phyloP scores from a whole-genome alignment of 345 rosid genomes.

The Acer campestre region DNA sequence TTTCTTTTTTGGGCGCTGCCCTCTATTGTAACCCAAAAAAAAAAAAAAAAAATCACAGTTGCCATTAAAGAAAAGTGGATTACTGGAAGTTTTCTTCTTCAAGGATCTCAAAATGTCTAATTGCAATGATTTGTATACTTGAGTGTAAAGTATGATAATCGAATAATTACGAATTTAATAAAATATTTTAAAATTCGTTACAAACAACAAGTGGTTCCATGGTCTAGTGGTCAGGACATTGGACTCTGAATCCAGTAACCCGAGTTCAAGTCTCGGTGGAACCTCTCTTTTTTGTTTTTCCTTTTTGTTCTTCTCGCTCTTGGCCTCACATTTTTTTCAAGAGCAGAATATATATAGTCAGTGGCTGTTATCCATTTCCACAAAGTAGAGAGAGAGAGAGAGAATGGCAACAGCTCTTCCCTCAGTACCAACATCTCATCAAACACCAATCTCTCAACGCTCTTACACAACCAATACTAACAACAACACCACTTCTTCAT shows the following conservation, averaged over 20 bases:
- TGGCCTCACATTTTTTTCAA: background rate
- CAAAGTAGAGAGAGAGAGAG: background rate
- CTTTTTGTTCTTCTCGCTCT: background rate
- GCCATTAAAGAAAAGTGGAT: no score
- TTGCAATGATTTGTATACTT: no score
- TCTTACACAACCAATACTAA: constrained; percentile 8
- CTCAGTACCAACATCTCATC: constrained; percentile 38
- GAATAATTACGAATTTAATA: no score
- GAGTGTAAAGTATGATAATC: no score
- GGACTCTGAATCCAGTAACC: constrained; percentile 99
- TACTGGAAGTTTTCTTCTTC: no score
- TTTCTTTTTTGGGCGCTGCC: no score
- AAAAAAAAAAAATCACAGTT: no score
- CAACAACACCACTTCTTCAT: background rate
- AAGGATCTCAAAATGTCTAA: no score
- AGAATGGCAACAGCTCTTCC: constrained; percentile 48
- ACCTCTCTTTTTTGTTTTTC: constrained; percentile 33
- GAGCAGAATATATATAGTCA: background rate
- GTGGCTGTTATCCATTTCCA: constrained; percentile 1
- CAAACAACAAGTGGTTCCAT: constrained; percentile 40
- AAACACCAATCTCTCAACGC: constrained; percentile 26
- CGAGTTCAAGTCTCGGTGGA: constrained; percentile 99
- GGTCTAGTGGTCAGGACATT: constrained; percentile 99
- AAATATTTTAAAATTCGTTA: no score
- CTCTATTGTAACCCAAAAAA: no score